These are phyloP conservation scores for Thalassiosira exigua DNA, from an alignment of 352 stramenopile species.

Conservation along the genomic window DNA sequence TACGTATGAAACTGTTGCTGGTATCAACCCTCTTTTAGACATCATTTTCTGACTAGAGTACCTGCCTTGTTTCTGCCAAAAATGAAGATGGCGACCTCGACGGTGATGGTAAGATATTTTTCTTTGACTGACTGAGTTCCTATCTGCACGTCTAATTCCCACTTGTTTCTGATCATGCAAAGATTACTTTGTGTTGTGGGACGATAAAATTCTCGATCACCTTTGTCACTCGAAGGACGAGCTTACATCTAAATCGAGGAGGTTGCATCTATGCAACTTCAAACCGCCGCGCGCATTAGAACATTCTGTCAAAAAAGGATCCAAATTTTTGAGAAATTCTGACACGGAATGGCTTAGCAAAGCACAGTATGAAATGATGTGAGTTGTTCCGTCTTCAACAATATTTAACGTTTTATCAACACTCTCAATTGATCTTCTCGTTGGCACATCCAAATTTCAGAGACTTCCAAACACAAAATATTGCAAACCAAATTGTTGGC, in stretches of 20 bases:
- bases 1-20: not conserved
- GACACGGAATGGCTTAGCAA: slow-evolving; percentile 9
- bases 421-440: not conserved
- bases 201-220: slow-evolving; percentile 1
- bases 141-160: not conserved
- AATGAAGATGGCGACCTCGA: slow-evolving; percentile 5
- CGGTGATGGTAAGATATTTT: not conserved
- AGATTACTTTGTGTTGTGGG: slow-evolving; percentile 7
- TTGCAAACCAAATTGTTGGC: not conserved
- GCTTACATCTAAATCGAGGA: not conserved
- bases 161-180: not conserved
- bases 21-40: no score
- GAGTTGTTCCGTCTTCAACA: not conserved
- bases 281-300: not conserved
- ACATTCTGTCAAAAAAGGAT: not conserved
- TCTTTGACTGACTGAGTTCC: not conserved
- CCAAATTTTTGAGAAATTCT: not conserved
- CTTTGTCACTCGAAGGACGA: not conserved
- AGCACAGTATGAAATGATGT: not conserved
- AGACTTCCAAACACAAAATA: not conserved
- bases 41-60: no score
- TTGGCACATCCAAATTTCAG: not conserved
- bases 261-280: not conserved
- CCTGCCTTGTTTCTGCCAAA: no score
- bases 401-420: not conserved